Evolutionary conservation across 2,329 filamentous ascomycete genomes (phyloP), one percentile per base, ranked within the genome.

Genomic region (Ophiostoma angusticollis): DNA sequence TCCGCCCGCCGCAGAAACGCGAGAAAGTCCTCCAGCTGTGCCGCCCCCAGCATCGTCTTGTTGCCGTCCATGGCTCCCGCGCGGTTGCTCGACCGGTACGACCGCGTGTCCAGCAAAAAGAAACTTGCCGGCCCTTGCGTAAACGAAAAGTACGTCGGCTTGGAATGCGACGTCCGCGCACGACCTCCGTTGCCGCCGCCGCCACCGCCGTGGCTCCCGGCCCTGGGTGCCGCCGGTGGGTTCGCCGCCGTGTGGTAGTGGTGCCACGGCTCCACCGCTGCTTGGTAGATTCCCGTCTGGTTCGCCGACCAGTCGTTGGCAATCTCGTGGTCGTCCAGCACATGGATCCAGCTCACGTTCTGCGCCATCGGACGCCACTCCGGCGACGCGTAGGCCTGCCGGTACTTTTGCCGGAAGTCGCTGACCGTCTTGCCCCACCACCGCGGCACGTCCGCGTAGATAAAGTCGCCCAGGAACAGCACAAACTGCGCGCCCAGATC

Each of bases 311-410:
- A 96, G 60, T 96, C 91, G 50, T 98, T 96, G 5, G 74, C 73
- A 45, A 98, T 95, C 55, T 98, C 91, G 52, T 98, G 91, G 55
- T 98, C 91, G 54, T 98, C 91, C 6, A 95, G 72, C 2, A 93
- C 87, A 53, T 98, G 91, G 31, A 96, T 84, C 91, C 91, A 98
- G 50, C 87, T 93, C n/a, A 96, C 65, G 40, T 85, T 78, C 49
- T 80, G 69, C 1, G 76, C 76, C 9, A 83, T 77, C 1, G 75
- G 64, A 1, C 73, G 67, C 91, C 91, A 98, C 47, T 94, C 89
- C 0, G 89, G 89, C 3, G 87, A 94, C 0, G 84, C 81, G 54
- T 98, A 98, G n/a, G 95, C 79, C 50, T 93, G 85, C 16, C 89
- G 79, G 54, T 98, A 98, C 54, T 95, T 86, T 54, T 84, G 76